These are phyloP conservation scores for Dioszegia hungarica DNA, from an alignment of 768 basidiomycete genomes.

Conservation along the genomic window DNA sequence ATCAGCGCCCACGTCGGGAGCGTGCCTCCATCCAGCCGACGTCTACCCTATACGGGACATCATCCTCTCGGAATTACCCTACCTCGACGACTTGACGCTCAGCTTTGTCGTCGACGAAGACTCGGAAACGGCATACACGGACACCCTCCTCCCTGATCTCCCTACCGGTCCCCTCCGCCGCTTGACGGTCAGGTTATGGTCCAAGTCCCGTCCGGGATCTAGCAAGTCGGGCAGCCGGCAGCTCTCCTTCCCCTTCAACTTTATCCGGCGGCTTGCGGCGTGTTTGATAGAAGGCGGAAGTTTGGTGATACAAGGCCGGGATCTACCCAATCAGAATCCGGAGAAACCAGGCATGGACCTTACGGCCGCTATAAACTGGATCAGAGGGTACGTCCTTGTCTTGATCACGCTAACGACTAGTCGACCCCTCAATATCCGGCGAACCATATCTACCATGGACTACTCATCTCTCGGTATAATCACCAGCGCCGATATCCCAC, in stretches of 20 bases:
- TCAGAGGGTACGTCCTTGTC: background rate
- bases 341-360: background rate
- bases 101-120: background rate
- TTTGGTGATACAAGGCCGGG: background rate
- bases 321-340: background rate
- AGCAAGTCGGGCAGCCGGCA: background rate
- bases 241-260: constrained; percentile 8
- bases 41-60: background rate
- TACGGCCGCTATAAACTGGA: background rate
- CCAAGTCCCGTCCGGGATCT: background rate
- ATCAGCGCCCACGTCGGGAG: background rate
- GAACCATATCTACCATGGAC: background rate
- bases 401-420: background rate
- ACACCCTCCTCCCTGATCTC: background rate
- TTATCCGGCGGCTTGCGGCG: background rate
- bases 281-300: background rate
- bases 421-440: background rate
- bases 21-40: background rate
- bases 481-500: background rate
- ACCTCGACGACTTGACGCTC: background rate
- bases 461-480: background rate
- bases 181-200: background rate
- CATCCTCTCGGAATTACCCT: background rate
- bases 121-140: background rate
- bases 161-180: background rate